Base-by-base conservation (phyloP, 176 grass and related monocot genomes). In the Microstegium vimineum region DNA sequence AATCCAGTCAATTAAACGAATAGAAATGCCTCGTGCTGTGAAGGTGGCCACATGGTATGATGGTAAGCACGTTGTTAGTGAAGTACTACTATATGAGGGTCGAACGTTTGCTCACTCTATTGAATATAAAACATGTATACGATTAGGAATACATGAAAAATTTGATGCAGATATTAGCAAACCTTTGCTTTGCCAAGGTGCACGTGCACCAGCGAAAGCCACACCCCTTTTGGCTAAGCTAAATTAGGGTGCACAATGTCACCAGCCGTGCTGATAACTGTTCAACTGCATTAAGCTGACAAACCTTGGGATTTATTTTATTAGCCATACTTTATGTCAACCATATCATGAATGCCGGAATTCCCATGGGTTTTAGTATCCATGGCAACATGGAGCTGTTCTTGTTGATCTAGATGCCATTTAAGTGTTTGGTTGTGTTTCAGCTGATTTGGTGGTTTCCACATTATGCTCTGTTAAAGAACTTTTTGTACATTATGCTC, bases 41-140 rank as follows among this genome's bases (percentile, higher is more conserved):
- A 28, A 34, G 59, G 28, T 68, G 87, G 4, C n/a, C 75, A 74
- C 86, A 60, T 80, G 81, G n/a, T n/a, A n/a, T n/a, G n/a, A n/a
- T n/a, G n/a, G 31, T 66, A 36, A 77, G 12, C 86, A 84, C 37
- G 62, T 51, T 80, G 45, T 35, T 68, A 60, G 36, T 32, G n/a
- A n/a, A n/a, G n/a, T n/a, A n/a, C n/a, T n/a, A n/a, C n/a, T n/a
- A n/a, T n/a, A n/a, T n/a, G n/a, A n/a, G n/a, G n/a, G n/a, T n/a
- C n/a, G n/a, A n/a, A n/a, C n/a, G n/a, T n/a, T n/a, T n/a, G n/a
- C n/a, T n/a, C n/a, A n/a, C n/a, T n/a, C n/a, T n/a, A n/a, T n/a
- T n/a, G n/a, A n/a, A n/a, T n/a, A n/a, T n/a, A n/a, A n/a, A n/a
- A n/a, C n/a, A n/a, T n/a, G n/a, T n/a, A n/a, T n/a, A n/a, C n/a